Evolutionary conservation across 2,329 filamentous ascomycete species (phyloP).

Genomic region (Zymoseptoria brevis): DNA sequence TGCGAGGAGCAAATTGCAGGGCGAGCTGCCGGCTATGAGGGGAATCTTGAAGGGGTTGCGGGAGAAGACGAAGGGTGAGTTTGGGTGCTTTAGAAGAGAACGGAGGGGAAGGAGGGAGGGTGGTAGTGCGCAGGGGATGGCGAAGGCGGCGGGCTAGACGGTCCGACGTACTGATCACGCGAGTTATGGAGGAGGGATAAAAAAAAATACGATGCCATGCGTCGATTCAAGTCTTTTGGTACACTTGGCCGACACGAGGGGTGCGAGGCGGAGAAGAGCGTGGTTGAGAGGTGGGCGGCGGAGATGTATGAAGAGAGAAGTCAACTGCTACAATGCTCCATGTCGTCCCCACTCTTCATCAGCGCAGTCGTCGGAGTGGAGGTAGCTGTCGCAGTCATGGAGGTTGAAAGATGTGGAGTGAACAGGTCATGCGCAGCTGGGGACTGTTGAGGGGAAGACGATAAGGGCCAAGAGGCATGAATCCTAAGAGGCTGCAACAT

Average conservation of each 20-base stretch:
- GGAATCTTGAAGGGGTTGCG: slow-evolving; percentile 74
- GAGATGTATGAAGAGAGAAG: background rate
- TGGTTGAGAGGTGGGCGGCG: background rate
- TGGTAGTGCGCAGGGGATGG: slow-evolving; percentile 1
- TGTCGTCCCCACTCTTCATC: background rate
- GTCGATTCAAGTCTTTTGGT: background rate
- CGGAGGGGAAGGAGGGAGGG: slow-evolving; percentile 11
- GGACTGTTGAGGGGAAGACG: background rate
- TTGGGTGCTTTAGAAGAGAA: slow-evolving; percentile 37
- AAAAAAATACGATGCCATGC: background rate
- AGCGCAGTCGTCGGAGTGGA: background rate
- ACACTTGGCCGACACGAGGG: background rate
- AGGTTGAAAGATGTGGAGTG: background rate
- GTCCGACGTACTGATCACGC: background rate
- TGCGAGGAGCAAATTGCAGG: slow-evolving; percentile 69
- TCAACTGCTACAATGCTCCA: background rate
- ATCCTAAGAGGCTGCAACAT: background rate
- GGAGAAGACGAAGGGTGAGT: slow-evolving; percentile 75
- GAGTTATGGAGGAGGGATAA: background rate
- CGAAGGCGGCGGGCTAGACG: background rate
- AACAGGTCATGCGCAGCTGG: background rate
- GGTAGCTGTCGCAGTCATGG: background rate
- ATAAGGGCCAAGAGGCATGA: background rate
- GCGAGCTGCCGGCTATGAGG: slow-evolving; percentile 83
- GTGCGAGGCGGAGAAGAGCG: background rate